Base-by-base conservation (phyloP, 306 rosid species). In the Ammopiptanthus mongolicus region DNA sequence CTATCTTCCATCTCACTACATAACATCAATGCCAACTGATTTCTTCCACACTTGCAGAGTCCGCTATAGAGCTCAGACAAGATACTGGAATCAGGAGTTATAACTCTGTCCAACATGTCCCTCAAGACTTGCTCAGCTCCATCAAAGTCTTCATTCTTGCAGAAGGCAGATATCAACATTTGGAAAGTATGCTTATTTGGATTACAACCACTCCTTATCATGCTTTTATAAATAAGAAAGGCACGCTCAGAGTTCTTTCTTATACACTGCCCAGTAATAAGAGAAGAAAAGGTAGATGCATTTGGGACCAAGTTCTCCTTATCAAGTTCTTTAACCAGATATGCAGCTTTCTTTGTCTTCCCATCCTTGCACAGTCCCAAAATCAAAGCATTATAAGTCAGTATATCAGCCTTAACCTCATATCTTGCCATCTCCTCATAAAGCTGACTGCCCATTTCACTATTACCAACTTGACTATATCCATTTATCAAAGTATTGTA, bases 301-400 rank as follows among this genome's bases (percentile, higher is more conserved):
- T 88, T 91, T 8, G 94, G 93, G 5, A 84, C 84, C 75, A 91
- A 78, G 44, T 83, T 88, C 81, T 84, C 78, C 78, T 77, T 71
- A 33, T 91, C 92, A 65, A 90, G 88, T 69, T 90, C 91, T 77
- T 78, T 87, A 68, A 95, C 86, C 67, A 91, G 53, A 83, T 65
- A 80, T 12, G 92, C 97, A 63, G 97, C 96, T 47, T 91, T 95
- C 84, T 84, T 87, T 22, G 98, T 90, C 77, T 88, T 91, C 29
- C 96, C 98, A 60, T 83, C 87, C 82, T 86, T 95, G 77, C 96
- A 95, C n/a, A 87, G 73, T 53, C 97, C 97, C 82, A 88, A 81
- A 80, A 91, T 91, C 91, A 89, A 84, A 7, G 91, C 91, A 77
- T 91, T 94, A 72, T 87, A 89, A 42, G 95, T 94, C 78, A 91